These are phyloP conservation scores for Anacardium occidentale DNA, from an alignment of 345 rosid species.

Conservation along the genomic window DNA sequence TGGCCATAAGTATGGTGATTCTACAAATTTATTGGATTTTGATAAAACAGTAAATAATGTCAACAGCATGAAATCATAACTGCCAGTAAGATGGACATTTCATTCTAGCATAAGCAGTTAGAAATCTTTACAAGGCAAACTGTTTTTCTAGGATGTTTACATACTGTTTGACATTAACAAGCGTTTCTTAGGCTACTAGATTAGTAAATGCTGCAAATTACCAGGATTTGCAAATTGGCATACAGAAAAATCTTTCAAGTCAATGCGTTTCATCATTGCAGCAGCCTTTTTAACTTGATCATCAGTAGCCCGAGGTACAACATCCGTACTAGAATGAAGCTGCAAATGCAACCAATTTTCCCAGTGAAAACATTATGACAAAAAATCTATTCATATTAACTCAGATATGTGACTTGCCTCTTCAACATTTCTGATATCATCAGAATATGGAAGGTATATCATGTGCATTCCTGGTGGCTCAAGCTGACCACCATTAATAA, in stretches of 20 bases:
- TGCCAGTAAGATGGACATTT: background rate
- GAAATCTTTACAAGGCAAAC: background rate
- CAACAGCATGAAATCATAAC: background rate
- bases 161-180: background rate
- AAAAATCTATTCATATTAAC: constrained; percentile 17
- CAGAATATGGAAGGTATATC: constrained; percentile 90
- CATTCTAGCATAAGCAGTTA: background rate
- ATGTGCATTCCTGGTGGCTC: constrained; percentile 98
- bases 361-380: constrained; percentile 21
- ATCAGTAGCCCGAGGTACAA: constrained; percentile 60
- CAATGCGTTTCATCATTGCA: constrained; percentile 69
- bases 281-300: constrained; percentile 75
- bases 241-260: constrained; percentile 73
- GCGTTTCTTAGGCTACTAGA: background rate
- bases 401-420: constrained; percentile 52
- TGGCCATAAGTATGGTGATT: background rate
- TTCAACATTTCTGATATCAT: constrained; percentile 80
- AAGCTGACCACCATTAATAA: constrained; percentile 66
- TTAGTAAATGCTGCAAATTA: constrained; percentile 26
- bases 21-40: background rate
- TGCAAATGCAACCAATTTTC: constrained; percentile 36
- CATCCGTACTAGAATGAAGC: constrained; percentile 46
- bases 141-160: background rate
- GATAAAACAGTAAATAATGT: background rate
- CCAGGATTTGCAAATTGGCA: constrained; percentile 85